These are phyloP conservation scores for Boletus pseudopeckii DNA, from an alignment of 768 basidiomycete genomes.

Conservation along the genomic window DNA sequence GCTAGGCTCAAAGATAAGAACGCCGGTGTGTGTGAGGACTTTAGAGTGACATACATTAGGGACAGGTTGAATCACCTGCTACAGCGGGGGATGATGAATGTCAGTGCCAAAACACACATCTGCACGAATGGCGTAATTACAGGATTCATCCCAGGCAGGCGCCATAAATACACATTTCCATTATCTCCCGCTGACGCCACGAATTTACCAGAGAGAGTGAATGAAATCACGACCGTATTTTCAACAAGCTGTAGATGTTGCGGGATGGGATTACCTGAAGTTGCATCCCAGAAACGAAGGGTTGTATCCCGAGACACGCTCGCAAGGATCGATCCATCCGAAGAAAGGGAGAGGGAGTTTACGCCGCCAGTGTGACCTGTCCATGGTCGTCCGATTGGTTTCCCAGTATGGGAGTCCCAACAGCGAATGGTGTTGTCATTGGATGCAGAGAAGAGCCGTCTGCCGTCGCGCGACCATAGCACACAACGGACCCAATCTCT, in stretches of 20 bases:
- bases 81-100: no score
- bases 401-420: conserved; percentile 4
- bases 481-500: background rate
- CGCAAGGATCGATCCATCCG: conserved; percentile 5
- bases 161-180: background rate
- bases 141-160: background rate
- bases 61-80: background rate
- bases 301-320: conserved; percentile 6
- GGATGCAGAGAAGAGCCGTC: background rate
- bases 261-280: background rate
- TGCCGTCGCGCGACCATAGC: conserved; percentile 10
- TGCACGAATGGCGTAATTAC: background rate
- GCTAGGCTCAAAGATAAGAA: background rate
- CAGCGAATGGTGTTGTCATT: conserved; percentile 1
- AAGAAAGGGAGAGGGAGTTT: background rate
- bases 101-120: background rate
- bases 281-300: conserved; percentile 8
- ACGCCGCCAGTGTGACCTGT: background rate
- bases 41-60: background rate
- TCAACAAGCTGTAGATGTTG: background rate
- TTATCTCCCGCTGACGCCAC: background rate
- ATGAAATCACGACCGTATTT: rapidly evolving
- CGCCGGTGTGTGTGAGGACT: background rate
- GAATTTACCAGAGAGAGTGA: conserved; percentile 1
- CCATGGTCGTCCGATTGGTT: background rate